Evolutionary conservation across 371 early-diverging fungal species (phyloP).

Genomic region (Mucor saturninus): DNA sequence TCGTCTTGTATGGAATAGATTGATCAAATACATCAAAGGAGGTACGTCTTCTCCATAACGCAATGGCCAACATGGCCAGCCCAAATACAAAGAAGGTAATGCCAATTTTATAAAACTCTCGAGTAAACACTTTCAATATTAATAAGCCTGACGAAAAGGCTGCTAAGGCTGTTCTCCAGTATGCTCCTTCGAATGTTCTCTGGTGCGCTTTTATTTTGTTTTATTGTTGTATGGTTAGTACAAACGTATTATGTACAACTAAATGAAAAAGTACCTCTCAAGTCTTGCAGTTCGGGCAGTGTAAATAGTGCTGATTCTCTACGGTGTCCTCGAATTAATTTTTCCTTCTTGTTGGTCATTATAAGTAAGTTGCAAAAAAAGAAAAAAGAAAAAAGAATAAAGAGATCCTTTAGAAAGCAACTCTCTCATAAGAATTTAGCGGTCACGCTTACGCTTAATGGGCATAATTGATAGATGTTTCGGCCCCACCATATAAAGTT

Average conservation of each 20-base stretch:
- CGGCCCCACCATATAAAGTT: no score
- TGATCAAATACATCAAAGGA: constrained; percentile 55
- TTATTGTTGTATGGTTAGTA: not conserved
- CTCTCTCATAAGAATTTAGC: no score
- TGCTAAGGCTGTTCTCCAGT: constrained; percentile 76
- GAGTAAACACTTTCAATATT: constrained; percentile 71
- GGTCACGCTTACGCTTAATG: no score
- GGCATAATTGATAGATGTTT: no score
- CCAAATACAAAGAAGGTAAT: constrained; percentile 77
- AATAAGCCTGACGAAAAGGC: constrained; percentile 73
- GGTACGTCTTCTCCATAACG: constrained; percentile 59
- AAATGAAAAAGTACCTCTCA: constrained; percentile 37
- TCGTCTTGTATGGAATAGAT: constrained; percentile 50
- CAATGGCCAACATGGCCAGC: constrained; percentile 67
- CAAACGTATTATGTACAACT: no score
- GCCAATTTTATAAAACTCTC: constrained; percentile 74
- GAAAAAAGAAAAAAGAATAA: not conserved
- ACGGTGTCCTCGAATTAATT: constrained; percentile 49
- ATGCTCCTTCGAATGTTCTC: constrained; percentile 81
- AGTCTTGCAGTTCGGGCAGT: constrained; percentile 43
- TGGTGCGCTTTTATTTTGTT: constrained; percentile 59
- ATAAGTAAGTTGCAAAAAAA: not conserved
- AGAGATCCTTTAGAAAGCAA: no score
- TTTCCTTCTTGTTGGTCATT: constrained; percentile 25
- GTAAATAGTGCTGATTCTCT: constrained; percentile 46